Percentiles rank a stretch among this genome's conserved stretches.
Conservation (phyloP, 768 basidiomycete genomes). For the Mycena belliarum region DNA sequence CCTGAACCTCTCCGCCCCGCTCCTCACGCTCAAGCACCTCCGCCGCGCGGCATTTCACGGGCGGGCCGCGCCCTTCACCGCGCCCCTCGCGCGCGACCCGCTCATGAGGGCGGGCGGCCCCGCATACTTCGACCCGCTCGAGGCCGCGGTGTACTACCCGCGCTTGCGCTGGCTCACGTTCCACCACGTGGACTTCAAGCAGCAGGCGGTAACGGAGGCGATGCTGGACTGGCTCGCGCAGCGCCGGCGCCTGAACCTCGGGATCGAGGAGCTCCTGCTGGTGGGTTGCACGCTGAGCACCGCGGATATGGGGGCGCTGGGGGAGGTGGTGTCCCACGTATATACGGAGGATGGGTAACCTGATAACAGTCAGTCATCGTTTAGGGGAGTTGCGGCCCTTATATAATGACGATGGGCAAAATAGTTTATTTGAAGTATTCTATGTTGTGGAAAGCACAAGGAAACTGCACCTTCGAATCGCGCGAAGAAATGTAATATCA, state of each 20-base stretch:
- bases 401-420: too few relatives aligned
- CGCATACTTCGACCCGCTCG: conserved; percentile 1
- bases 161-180: conserved; percentile 1
- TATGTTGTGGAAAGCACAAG: too few relatives aligned
- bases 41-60: neutral
- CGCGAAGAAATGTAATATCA: too few relatives aligned
- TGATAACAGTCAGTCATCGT: too few relatives aligned
- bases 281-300: neutral
- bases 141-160: neutral
- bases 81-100: conserved; percentile 4
- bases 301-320: conserved; percentile 6
- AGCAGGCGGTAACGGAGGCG: neutral
- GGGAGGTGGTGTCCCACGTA: neutral
- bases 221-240: conserved; percentile 16
- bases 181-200: neutral
- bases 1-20: neutral
- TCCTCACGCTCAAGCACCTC: neutral
- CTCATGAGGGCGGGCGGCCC: conserved; percentile 7
- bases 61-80: neutral
- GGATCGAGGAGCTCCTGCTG: conserved; percentile 3
- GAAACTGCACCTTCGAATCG: too few relatives aligned
- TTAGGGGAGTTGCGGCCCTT: too few relatives aligned
- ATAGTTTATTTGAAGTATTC: too few relatives aligned
- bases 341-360: neutral
- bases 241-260: conserved; percentile 7